Evolutionary conservation across 1,139 yeast genomes (phyloP).

Genomic region (Scheffersomyces segobiensis): DNA sequence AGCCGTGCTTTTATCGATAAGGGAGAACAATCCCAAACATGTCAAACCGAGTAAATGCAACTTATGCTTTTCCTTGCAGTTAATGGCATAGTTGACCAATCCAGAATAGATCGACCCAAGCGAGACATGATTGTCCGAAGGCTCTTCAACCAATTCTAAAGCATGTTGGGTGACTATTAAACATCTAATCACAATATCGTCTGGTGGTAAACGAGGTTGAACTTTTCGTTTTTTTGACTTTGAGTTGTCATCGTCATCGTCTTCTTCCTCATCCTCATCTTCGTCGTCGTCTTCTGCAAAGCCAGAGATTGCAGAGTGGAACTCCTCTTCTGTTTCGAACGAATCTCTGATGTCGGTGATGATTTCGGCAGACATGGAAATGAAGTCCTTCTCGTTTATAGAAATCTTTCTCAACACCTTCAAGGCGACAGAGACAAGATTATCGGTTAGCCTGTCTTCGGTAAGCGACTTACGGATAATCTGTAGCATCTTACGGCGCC

Average conservation of each 20-base stretch:
- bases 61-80: slow-evolving; percentile 57
- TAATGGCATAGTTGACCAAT: slow-evolving; percentile 80
- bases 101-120: slow-evolving; percentile 74
- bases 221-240: slow-evolving; percentile 29
- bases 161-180: slow-evolving; percentile 69
- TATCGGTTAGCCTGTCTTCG: slow-evolving; percentile 54
- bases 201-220: slow-evolving; percentile 43
- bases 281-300: slow-evolving; percentile 36
- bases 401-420: slow-evolving; percentile 70
- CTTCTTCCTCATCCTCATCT: slow-evolving; percentile 27
- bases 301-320: slow-evolving; percentile 57
- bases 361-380: slow-evolving; percentile 81
- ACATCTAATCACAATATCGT: slow-evolving; percentile 62
- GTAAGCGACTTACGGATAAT: slow-evolving; percentile 64
- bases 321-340: slow-evolving; percentile 46
- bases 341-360: slow-evolving; percentile 83
- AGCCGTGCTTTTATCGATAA: slow-evolving; percentile 51
- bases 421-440: slow-evolving; percentile 57
- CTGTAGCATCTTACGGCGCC: slow-evolving; percentile 79
- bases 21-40: slow-evolving; percentile 78
- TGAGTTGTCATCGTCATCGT: slow-evolving; percentile 14
- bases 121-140: slow-evolving; percentile 65
- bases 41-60: slow-evolving; percentile 66
- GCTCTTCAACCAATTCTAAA: slow-evolving; percentile 65
- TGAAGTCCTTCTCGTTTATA: slow-evolving; percentile 79